These are phyloP conservation scores for Candida loeiensis DNA, from an alignment of 805 yeast species.

Conservation along the genomic window DNA sequence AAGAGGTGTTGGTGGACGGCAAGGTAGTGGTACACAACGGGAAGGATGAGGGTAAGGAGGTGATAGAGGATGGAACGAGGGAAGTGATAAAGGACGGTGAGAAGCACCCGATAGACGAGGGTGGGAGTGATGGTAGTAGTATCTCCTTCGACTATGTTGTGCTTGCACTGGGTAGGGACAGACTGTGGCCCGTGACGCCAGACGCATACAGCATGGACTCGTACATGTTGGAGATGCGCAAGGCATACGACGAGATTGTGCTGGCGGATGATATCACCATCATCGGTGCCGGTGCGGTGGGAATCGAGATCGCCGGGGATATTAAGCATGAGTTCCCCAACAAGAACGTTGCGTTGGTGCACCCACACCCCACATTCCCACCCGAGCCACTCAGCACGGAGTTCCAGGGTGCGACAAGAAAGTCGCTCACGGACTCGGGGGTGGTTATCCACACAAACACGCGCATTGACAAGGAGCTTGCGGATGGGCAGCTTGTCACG, in stretches of 20 bases:
- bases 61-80: too few relatives aligned
- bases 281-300: conserved; percentile 46
- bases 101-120: too few relatives aligned
- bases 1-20: conserved; percentile 15
- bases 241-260: conserved; percentile 28
- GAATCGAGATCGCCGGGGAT: conserved; percentile 42
- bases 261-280: conserved; percentile 36
- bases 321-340: conserved; percentile 30
- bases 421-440: conserved; percentile 26
- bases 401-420: conserved; percentile 24
- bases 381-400: conserved; percentile 34
- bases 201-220: conserved; percentile 34
- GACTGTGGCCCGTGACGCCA: conserved; percentile 56
- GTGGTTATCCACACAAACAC: conserved; percentile 28
- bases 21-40: background rate
- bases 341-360: conserved; percentile 34
- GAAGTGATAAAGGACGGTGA: too few relatives aligned
- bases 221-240: conserved; percentile 42
- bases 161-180: conserved; percentile 47
- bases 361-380: conserved; percentile 35
- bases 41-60: background rate
- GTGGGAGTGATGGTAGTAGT: background rate
- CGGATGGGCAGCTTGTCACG: conserved; percentile 23
- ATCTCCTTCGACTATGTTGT: conserved; percentile 46
- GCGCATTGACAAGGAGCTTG: conserved; percentile 27